These are phyloP conservation scores for Neofusicoccum cordaticola DNA, from an alignment of 2,329 filamentous ascomycete species.

Conservation along the genomic window DNA sequence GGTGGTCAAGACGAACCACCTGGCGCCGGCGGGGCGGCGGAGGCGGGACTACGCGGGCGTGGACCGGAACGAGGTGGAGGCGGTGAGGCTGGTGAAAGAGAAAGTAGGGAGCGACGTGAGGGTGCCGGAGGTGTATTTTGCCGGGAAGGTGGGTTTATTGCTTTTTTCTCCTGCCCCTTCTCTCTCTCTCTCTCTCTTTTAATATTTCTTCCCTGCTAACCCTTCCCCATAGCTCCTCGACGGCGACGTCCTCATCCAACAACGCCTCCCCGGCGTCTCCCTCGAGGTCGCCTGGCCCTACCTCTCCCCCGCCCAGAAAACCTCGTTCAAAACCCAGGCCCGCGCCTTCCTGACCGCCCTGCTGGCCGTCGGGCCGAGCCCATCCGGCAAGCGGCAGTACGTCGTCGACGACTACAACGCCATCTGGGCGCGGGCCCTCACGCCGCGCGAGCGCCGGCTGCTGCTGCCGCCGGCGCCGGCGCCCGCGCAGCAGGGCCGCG, in stretches of 20 bases:
- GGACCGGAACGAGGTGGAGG: constrained; percentile 43
- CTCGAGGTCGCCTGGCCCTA: constrained; percentile 40
- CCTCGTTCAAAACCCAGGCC: constrained; percentile 38
- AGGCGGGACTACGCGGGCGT: constrained; percentile 39
- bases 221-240: constrained; percentile 21
- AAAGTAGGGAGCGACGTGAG: constrained; percentile 27
- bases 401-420: constrained; percentile 7
- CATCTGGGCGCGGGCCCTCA: constrained; percentile 10
- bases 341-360: constrained; percentile 17
- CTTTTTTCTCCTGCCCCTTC: not conserved
- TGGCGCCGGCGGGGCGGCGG: constrained; percentile 10
- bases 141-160: not conserved
- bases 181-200: not conserved
- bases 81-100: constrained; percentile 35
- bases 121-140: constrained; percentile 26
- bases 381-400: not conserved
- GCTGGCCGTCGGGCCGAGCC: not conserved
- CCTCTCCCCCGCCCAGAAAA: constrained; percentile 31
- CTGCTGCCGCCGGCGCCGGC: constrained; percentile 8
- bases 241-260: constrained; percentile 38
- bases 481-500: not conserved
- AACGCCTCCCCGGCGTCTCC: constrained; percentile 38
- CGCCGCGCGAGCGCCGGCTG: not conserved
- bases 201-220: too few relatives aligned
- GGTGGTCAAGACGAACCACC: constrained; percentile 20